These are phyloP conservation scores for Quercus cerris DNA, from an alignment of 306 rosid genomes.

Conservation along the genomic window DNA sequence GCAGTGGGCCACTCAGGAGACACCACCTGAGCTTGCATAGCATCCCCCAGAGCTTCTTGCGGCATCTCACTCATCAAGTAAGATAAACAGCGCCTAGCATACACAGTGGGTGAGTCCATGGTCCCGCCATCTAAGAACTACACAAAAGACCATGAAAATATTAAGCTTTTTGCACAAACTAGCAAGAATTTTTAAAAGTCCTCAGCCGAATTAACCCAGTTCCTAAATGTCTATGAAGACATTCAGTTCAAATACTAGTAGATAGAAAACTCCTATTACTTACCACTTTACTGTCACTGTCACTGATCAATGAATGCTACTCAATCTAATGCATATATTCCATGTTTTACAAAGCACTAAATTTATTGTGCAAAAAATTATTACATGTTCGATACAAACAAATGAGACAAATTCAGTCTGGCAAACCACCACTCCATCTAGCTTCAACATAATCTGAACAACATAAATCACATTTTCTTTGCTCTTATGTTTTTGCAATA, in stretches of 20 bases:
- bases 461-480: background rate
- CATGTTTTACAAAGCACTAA: background rate
- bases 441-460: background rate
- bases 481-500: background rate
- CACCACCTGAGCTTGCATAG: conserved; percentile 92
- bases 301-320: background rate
- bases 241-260: background rate
- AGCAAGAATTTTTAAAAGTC: background rate
- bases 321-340: background rate
- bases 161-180: background rate
- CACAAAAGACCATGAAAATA: conserved; percentile 7
- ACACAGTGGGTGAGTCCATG: conserved; percentile 94
- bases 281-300: background rate
- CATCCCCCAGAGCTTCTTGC: conserved; percentile 85
- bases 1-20: conserved; percentile 96
- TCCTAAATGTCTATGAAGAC: background rate
- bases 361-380: background rate
- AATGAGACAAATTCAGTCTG: background rate
- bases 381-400: background rate
- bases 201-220: background rate
- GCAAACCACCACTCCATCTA: background rate
- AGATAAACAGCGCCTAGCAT: conserved; percentile 80
- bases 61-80: conserved; percentile 76
- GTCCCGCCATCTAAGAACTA: conserved; percentile 96
- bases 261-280: background rate